These are phyloP conservation scores for Knoxia roxburghii DNA, from an alignment of 257 asterid genomes.

Conservation along the genomic window DNA sequence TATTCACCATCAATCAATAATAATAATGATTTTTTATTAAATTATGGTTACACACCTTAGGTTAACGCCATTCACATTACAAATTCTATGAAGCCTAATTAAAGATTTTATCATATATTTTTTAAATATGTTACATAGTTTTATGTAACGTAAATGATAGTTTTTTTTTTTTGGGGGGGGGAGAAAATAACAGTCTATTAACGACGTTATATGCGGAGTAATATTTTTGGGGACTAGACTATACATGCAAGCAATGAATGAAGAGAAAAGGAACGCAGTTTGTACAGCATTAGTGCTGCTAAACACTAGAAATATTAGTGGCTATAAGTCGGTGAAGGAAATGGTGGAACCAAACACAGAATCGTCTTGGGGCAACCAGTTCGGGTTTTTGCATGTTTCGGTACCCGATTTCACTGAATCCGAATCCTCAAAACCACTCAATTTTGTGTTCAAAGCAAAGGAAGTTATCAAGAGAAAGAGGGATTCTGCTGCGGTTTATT, in stretches of 20 bases:
- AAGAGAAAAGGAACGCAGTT: conserved; percentile 27
- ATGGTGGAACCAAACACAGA: conserved; percentile 52
- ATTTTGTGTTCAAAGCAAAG: conserved; percentile 40
- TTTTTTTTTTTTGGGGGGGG: not conserved
- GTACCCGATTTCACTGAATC: conserved; percentile 28
- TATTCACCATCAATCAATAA: too few relatives aligned
- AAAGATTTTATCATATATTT: too few relatives aligned
- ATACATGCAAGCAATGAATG: conserved; percentile 46
- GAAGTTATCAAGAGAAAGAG: conserved; percentile 38
- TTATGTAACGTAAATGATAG: too few relatives aligned
- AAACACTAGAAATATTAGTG: conserved; percentile 64
- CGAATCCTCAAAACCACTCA: conserved; percentile 29
- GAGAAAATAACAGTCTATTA: conserved; percentile 63
- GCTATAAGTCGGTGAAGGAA: conserved; percentile 58
- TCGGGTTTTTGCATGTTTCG: conserved; percentile 68
- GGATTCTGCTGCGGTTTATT: conserved; percentile 48
- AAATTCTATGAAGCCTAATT: too few relatives aligned
- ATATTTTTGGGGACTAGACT: conserved; percentile 54
- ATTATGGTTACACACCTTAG: too few relatives aligned
- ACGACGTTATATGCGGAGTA: conserved; percentile 70
- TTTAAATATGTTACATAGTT: too few relatives aligned
- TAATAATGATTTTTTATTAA: too few relatives aligned
- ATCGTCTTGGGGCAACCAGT: conserved; percentile 78
- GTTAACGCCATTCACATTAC: too few relatives aligned
- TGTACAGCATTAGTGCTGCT: conserved; percentile 69